A percentile compares a stretch with the other conserved stretches of the same genome.
Evolutionary conservation across 768 basidiomycete species (phyloP).

Genomic region (Russula griseocarnosa): DNA sequence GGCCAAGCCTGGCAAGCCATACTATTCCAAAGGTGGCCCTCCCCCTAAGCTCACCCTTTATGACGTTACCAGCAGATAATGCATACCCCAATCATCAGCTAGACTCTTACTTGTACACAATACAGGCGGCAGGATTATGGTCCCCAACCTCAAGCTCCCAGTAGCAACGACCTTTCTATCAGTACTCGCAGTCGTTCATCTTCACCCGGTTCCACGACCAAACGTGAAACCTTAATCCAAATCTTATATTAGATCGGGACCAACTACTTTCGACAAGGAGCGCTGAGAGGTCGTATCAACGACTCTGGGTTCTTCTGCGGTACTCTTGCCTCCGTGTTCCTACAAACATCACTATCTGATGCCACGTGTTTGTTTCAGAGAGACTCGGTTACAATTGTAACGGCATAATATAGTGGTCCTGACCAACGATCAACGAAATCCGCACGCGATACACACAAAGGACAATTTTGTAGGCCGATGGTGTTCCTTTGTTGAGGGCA

Average conservation of each 20-base stretch:
- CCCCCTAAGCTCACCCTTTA: constrained; percentile 30
- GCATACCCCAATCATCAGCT: too few relatives aligned
- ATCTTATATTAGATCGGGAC: not conserved
- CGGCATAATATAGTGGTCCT: constrained; percentile 53
- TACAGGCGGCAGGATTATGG: too few relatives aligned
- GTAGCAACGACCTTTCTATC: constrained; percentile 42
- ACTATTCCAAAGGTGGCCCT: constrained; percentile 10
- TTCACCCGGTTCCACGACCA: not conserved
- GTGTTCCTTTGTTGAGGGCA: too few relatives aligned
- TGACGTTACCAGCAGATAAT: too few relatives aligned
- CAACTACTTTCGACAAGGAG: too few relatives aligned
- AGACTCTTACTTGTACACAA: too few relatives aligned
- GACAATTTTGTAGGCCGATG: constrained; percentile 43
- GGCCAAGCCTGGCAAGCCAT: not conserved
- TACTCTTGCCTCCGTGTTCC: not conserved
- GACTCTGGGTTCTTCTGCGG: too few relatives aligned
- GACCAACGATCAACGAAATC: constrained; percentile 46
- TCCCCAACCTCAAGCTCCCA: too few relatives aligned
- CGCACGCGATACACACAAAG: constrained; percentile 46
- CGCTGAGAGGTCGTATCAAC: too few relatives aligned
- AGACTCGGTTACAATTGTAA: constrained; percentile 46
- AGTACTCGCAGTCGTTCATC: constrained; percentile 51
- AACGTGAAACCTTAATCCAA: not conserved
- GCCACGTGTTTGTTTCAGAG: constrained; percentile 30
- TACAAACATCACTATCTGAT: not conserved